Conservation (phyloP, 441 rosid genomes). For the Eutrema salsugineum region DNA sequence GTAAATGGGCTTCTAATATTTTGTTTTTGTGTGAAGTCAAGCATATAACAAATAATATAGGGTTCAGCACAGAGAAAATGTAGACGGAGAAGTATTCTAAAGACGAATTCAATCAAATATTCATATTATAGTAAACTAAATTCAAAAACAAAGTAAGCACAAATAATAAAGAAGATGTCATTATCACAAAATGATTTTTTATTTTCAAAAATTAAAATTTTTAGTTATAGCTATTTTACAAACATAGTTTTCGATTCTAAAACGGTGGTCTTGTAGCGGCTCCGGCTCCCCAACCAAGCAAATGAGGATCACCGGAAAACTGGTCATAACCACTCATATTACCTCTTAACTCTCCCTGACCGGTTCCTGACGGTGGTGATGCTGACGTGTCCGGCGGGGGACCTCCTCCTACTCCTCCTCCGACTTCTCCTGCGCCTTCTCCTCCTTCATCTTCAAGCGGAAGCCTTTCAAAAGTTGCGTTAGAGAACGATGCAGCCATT, state of each 20-base stretch:
- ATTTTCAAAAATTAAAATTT: background rate
- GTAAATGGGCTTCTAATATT: background rate
- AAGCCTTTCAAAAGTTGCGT: conserved; percentile 53
- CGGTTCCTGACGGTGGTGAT: conserved; percentile 33
- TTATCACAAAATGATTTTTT: background rate
- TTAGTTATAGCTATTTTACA: conserved; percentile 11
- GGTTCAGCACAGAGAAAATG: conserved; percentile 1
- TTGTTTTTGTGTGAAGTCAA: background rate
- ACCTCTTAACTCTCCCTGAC: conserved; percentile 27
- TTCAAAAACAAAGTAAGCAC: background rate
- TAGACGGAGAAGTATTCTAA: background rate
- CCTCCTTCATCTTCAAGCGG: conserved; percentile 53
- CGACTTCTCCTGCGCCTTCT: conserved; percentile 24
- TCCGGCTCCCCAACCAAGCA: conserved; percentile 30
- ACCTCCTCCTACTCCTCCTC: conserved; percentile 29
- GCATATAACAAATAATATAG: background rate
- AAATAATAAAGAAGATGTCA: conserved; percentile 2
- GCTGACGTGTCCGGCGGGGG: conserved; percentile 39
- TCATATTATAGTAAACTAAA: conserved; percentile 17
- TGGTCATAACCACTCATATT: conserved; percentile 31
- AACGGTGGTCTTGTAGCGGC: conserved; percentile 30
- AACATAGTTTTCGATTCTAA: conserved; percentile 18
- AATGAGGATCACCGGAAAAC: conserved; percentile 29
- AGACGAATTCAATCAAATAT: conserved; percentile 1
- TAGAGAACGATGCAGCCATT: conserved; percentile 51